Percentiles rank a stretch among this genome's conserved stretches.
These are phyloP conservation scores for Blastobotrys arbuscula DNA, from an alignment of 1,139 yeast species.

Conservation along the genomic window DNA sequence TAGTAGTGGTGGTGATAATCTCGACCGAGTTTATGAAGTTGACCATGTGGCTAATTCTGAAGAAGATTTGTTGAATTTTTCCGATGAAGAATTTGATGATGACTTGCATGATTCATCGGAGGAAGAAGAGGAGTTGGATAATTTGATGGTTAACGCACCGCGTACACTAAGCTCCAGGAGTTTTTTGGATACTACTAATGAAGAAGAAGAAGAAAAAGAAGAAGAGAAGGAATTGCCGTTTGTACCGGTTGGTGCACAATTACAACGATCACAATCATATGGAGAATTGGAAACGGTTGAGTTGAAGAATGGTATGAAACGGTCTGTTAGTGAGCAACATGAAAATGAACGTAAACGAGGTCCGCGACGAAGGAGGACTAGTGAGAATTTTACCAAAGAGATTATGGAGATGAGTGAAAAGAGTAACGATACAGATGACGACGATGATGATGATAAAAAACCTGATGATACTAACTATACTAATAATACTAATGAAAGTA, in stretches of 20 bases:
- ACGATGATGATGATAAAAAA: neutral
- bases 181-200: neutral
- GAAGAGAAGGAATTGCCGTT: constrained; percentile 8
- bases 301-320: constrained; percentile 12
- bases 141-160: neutral
- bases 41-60: constrained; percentile 5
- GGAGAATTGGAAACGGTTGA: neutral
- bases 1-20: constrained; percentile 3
- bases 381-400: constrained; percentile 11
- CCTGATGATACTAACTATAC: neutral
- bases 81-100: constrained; percentile 4
- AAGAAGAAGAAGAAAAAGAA: constrained; percentile 1
- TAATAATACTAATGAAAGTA: constrained; percentile 1
- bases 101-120: too few species aligned
- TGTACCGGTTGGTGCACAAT: constrained; percentile 11
- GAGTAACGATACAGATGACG: constrained; percentile 3
- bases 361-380: constrained; percentile 10
- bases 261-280: constrained; percentile 4
- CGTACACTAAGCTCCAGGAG: neutral
- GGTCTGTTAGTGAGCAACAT: constrained; percentile 10
- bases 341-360: constrained; percentile 8
- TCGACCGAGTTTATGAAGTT: neutral
- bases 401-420: constrained; percentile 4
- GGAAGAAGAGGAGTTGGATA: neutral
- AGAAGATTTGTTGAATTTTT: constrained; percentile 6